These are phyloP conservation scores for Patellifolia procumbens DNA, from an alignment of 179 eudicot genomes.

Conservation along the genomic window DNA sequence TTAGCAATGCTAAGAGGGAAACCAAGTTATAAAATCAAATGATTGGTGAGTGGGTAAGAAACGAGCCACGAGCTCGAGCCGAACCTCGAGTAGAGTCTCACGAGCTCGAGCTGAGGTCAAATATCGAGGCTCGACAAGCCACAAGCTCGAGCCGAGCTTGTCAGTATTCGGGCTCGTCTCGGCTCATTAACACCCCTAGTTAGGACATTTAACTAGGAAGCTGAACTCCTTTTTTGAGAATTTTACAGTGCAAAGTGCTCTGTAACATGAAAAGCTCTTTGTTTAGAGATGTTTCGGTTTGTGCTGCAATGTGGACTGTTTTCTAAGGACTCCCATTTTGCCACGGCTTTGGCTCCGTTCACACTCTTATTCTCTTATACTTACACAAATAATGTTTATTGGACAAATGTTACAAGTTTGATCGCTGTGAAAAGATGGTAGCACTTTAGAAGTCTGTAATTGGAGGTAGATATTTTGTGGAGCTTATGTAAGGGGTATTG, in stretches of 20 bases:
- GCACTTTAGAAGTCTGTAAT: slow-evolving; percentile 1
- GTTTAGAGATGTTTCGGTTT: neutral
- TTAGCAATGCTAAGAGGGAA: too few relatives aligned
- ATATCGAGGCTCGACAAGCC: too few relatives aligned
- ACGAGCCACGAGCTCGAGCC: too few relatives aligned
- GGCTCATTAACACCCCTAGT: neutral
- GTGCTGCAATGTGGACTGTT: neutral
- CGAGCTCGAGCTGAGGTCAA: too few relatives aligned
- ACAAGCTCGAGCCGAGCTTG: too few relatives aligned
- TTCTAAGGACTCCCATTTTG: neutral
- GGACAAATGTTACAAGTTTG: too few relatives aligned
- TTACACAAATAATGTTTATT: too few relatives aligned
- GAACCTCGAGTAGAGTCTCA: too few relatives aligned
- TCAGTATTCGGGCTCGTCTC: too few relatives aligned
- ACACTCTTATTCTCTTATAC: too few relatives aligned
- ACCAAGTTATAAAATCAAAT: too few relatives aligned
- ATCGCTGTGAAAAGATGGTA: neutral
- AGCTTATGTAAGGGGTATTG: neutral
- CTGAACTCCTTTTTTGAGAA: neutral
- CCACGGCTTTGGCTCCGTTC: neutral
- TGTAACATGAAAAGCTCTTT: neutral
- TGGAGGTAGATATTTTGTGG: slow-evolving; percentile 1
- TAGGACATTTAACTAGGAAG: neutral
- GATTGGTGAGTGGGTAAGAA: too few relatives aligned
- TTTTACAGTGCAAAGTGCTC: neutral